A percentile compares a stretch with the other conserved stretches of the same genome.
These are phyloP conservation scores for Aspergillus leporis DNA, from an alignment of 495 filamentous ascomycete species.

Conservation along the genomic window DNA sequence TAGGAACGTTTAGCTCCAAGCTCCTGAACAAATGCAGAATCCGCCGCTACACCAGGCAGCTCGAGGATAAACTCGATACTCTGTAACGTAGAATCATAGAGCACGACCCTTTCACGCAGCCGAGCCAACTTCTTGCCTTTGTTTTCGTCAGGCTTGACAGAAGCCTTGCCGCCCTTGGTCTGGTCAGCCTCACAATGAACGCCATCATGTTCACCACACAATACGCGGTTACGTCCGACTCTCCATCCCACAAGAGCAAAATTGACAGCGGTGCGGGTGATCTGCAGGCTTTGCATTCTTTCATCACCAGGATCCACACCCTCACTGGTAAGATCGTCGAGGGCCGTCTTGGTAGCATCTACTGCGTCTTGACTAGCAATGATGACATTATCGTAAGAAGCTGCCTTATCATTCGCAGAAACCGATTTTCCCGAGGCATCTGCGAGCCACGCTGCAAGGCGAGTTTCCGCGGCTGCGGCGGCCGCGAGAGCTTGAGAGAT, in stretches of 20 bases:
- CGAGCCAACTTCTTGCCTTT: conserved; percentile 70
- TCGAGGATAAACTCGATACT: conserved; percentile 89
- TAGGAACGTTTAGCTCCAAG: conserved; percentile 76
- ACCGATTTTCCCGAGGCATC: conserved; percentile 37
- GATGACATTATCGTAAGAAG: conserved; percentile 89
- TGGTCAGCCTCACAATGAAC: conserved; percentile 59
- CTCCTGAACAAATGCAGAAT: conserved; percentile 71
- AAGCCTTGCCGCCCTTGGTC: conserved; percentile 43
- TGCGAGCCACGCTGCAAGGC: conserved; percentile 48
- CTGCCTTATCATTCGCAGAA: conserved; percentile 59
- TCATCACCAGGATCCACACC: conserved; percentile 81
- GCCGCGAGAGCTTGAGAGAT: conserved; percentile 74
- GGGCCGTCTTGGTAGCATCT: conserved; percentile 87
- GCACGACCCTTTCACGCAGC: conserved; percentile 81
- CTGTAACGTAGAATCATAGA: conserved; percentile 90
- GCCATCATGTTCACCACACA: conserved; percentile 79
- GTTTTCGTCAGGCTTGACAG: conserved; percentile 60
- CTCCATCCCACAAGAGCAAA: conserved; percentile 93
- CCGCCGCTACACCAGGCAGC: conserved; percentile 87
- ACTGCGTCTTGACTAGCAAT: conserved; percentile 90
- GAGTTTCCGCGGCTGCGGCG: conserved; percentile 53
- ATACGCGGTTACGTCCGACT: conserved; percentile 85
- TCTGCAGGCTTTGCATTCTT: conserved; percentile 88
- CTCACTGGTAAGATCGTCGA: conserved; percentile 83
- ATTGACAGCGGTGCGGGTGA: conserved; percentile 89